Evolutionary conservation across 441 rosid genomes (phyloP), one percentile per base, ranked within the genome.

Genomic region (Populus hybrid): DNA sequence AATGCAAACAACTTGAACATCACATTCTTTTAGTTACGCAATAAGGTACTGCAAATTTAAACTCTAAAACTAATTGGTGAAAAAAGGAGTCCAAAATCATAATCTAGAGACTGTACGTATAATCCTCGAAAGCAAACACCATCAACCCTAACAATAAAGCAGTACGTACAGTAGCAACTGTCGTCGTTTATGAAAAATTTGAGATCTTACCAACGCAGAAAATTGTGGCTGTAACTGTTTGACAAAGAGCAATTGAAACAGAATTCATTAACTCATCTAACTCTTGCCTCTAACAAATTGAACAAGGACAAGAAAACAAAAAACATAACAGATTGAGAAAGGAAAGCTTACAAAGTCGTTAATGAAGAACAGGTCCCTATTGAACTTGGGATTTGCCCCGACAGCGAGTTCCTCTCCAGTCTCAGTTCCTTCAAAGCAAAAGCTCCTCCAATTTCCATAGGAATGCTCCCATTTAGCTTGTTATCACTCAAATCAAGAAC

Each of bases 381-480:
- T 36, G 84, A 85, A 8, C 74, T 26, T 12, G 98, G 98, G 78
- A 95, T 89, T 77, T 89, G 83, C 71, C 99, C 99, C 14, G 89
- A 84, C 7, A 95, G 79, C 24, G 74, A 86, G 79, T 95, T 94
- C 77, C 83, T 85, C 71, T 89, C 91, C 72, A 95, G 83, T 72
- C 85, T 33, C 35, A 33, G 35, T 33, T 33, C 35, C 35, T 33
- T 33, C 35, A 33, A 33, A 33, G 7, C 35, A 33, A 33, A 33
- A 33, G 35, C 35, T 33, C 35, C 35, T 6, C 35, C 35, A 33
- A 33, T 33, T 33, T 33, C 35, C 35, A 6, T 33, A 33, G 35
- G 35, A 33, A 33, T 33, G 35, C 35, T 33, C 7, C 35, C 35
- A 33, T 33, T 33, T 33, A 33, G 35, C 35, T 33, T 33, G 35